A percentile compares a stretch with the other conserved stretches of the same genome.
phyloP scores from a whole-genome alignment of 306 rosid species.

The Acacia melanoxylon region DNA sequence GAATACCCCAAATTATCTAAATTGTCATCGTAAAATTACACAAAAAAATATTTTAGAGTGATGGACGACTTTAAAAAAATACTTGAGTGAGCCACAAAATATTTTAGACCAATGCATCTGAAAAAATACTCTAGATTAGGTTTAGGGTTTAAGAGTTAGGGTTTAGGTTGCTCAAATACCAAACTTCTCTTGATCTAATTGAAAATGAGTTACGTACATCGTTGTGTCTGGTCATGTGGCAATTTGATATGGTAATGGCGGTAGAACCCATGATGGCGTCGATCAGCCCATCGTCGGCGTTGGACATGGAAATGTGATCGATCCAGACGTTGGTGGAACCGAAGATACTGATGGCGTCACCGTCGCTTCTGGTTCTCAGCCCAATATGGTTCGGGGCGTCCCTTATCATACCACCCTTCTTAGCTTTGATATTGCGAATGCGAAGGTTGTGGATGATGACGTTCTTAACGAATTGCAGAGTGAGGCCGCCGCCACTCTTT shows the following conservation, averaged over 20 bases:
- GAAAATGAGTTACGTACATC: slow-evolving; percentile 38
- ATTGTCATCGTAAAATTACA: too few relatives aligned
- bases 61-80: too few relatives aligned
- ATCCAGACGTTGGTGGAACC: slow-evolving; percentile 61
- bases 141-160: too few relatives aligned
- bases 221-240: slow-evolving; percentile 63
- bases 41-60: too few relatives aligned
- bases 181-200: too few relatives aligned
- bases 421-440: slow-evolving; percentile 30
- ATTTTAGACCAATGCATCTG: too few relatives aligned
- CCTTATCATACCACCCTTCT: slow-evolving; percentile 49
- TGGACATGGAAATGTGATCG: slow-evolving; percentile 65
- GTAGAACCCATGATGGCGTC: slow-evolving; percentile 64
- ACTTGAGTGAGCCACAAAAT: too few relatives aligned
- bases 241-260: slow-evolving; percentile 62
- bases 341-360: slow-evolving; percentile 57
- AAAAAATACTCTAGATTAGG: too few relatives aligned
- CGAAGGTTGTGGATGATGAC: slow-evolving; percentile 54
- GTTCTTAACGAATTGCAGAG: slow-evolving; percentile 46
- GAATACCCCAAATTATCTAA: too few relatives aligned
- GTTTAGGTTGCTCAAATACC: too few relatives aligned
- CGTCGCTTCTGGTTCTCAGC: slow-evolving; percentile 45
- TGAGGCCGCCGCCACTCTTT: slow-evolving; percentile 55
- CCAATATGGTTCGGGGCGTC: slow-evolving; percentile 48
- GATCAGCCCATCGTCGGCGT: slow-evolving; percentile 56